Evolutionary conservation across 805 yeast species (phyloP), one percentile per base, ranked within the genome.

Genomic region (Cyberlindnera bimundalis): DNA sequence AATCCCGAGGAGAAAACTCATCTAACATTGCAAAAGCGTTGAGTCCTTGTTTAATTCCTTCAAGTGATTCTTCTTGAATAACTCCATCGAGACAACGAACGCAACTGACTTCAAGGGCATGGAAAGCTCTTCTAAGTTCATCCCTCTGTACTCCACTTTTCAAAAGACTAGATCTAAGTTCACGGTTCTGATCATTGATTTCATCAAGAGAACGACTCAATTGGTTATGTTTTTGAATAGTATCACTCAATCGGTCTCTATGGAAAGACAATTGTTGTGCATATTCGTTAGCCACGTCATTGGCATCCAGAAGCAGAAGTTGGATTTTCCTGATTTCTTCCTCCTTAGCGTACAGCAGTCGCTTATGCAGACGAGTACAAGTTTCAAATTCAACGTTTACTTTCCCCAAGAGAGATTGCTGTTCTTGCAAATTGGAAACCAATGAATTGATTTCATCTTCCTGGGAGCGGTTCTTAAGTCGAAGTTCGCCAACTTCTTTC

Each of bases 1-100:
- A 36, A 13, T 43, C 47, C 3, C 37, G 21, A 5, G 35, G 18
- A 13, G 38, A 15, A 26, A 35, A 35, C 16, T 39, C 47, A 15
- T 31, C 39, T 15, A 27, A 11, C 18, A 11, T 28, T 1, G 21
- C 32, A 18, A 43, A 38, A 5, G 46, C 11, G 15, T 39, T 39
- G 24, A 43, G 47, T 1, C 43, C 43, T 19, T 39, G 41, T 16
- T 43, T 43, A 20, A 43, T 43, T 2, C 47, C 30, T 12, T 39
- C 43, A 29, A 43, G 38, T 2, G 47, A 43, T 7, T 43, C 47
- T 32, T 43, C 43, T 21, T 43, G 43, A 14, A 43, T 39, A 9
- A 43, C 33, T 10, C 47, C 47, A 24, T 43, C 43, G 33, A 43
- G 47, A 19, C 43, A 43, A 9, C 43, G 37, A n/a, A 43, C 43